Percentiles rank a stretch among this genome's conserved stretches.
Evolutionary conservation across 441 rosid genomes (phyloP).

Genomic region (Brassica hybrid): DNA sequence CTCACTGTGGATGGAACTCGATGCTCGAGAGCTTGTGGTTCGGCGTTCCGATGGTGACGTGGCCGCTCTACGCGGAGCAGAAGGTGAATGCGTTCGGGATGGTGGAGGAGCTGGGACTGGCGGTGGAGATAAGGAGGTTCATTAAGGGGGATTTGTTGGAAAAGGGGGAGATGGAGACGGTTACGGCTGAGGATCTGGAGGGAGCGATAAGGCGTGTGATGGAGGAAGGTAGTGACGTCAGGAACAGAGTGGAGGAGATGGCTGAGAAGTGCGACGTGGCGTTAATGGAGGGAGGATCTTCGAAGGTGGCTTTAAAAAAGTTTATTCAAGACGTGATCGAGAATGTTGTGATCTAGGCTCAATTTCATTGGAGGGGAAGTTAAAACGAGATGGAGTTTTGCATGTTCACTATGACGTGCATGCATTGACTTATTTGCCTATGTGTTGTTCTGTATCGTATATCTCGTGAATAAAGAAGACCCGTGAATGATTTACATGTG

Average conservation of each 20-base stretch:
- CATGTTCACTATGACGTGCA: constrained; percentile 2
- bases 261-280: constrained; percentile 42
- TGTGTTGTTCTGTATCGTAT: neutral
- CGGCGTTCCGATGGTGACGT: constrained; percentile 53
- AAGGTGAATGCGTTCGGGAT: constrained; percentile 54
- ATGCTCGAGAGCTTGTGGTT: constrained; percentile 53
- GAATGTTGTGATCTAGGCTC: neutral
- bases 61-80: constrained; percentile 62
- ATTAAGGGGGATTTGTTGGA: constrained; percentile 35
- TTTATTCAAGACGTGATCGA: neutral
- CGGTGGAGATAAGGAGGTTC: constrained; percentile 45
- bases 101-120: constrained; percentile 51
- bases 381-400: neutral
- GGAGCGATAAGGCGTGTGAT: constrained; percentile 48
- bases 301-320: neutral
- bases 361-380: neutral
- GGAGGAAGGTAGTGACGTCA: constrained; percentile 38
- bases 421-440: neutral
- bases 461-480: too few relatives aligned
- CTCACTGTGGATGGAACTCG: constrained; percentile 72
- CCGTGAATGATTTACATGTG: too few relatives aligned
- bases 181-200: constrained; percentile 48
- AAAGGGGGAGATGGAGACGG: constrained; percentile 21
- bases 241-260: constrained; percentile 43
- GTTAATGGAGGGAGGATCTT: constrained; percentile 38